Evolutionary conservation across 1,284 basidiomycete genomes (phyloP).

Genomic region (Moesziomyces antarcticus): DNA sequence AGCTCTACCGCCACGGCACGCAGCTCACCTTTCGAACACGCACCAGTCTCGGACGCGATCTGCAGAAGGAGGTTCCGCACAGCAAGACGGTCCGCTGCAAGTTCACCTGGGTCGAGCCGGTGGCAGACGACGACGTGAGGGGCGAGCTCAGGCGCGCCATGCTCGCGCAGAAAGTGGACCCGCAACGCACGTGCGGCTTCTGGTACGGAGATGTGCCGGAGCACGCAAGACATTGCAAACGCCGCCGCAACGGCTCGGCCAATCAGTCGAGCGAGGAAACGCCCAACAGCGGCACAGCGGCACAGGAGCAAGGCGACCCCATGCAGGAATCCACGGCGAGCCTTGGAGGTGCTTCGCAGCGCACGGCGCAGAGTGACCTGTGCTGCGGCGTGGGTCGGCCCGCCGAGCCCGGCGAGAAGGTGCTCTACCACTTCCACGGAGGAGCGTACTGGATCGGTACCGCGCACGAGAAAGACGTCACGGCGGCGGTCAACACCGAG

Average conservation of each 20-base stretch:
- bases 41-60: conserved; percentile 49
- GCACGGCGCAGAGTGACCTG: conserved; percentile 3
- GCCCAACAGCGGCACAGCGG: conserved; percentile 1
- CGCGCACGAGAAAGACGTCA: conserved; percentile 58
- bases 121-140: conserved; percentile 36
- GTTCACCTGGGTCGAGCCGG: conserved; percentile 57
- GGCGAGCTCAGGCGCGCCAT: conserved; percentile 60
- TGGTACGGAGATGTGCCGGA: conserved; percentile 54
- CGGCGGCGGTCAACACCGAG: conserved; percentile 55
- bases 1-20: conserved; percentile 55
- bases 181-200: conserved; percentile 54
- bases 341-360: conserved; percentile 6
- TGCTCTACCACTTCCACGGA: conserved; percentile 61
- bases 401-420: conserved; percentile 51
- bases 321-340: conserved; percentile 8
- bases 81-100: conserved; percentile 53
- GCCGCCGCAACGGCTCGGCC: background rate
- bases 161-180: conserved; percentile 42
- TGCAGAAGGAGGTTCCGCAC: conserved; percentile 56
- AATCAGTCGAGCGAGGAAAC: too few relatives aligned
- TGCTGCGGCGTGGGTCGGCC: conserved; percentile 37
- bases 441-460: conserved; percentile 65
- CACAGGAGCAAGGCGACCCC: conserved; percentile 3
- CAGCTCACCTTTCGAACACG: conserved; percentile 59
- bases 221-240: background rate